Evolutionary conservation across 1,139 yeast genomes (phyloP).

Genomic region (Blastobotrys arbuscula): DNA sequence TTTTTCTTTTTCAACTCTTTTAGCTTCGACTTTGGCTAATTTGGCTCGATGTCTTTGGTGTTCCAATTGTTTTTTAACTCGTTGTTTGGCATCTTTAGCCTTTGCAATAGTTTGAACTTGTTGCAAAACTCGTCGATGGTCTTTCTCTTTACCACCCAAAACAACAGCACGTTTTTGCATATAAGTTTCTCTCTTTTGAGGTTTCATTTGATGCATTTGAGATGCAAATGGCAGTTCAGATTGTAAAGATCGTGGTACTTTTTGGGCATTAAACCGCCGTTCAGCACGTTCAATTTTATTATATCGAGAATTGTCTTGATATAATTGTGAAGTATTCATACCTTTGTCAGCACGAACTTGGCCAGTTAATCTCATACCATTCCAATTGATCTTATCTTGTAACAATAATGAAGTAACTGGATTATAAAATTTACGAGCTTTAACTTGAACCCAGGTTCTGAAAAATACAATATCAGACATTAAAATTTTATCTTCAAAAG

Average conservation of each 20-base stretch:
- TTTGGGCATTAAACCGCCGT: constrained; percentile 79
- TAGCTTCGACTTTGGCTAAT: constrained; percentile 66
- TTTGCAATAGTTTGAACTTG: constrained; percentile 78
- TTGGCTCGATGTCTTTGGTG: constrained; percentile 70
- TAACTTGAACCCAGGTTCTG: constrained; percentile 96
- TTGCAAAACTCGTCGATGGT: constrained; percentile 83
- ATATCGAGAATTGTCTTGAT: constrained; percentile 56
- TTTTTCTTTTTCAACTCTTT: constrained; percentile 66
- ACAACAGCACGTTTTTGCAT: constrained; percentile 92
- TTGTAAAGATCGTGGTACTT: constrained; percentile 75
- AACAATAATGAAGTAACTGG: constrained; percentile 90
- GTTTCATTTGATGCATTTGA: constrained; percentile 69
- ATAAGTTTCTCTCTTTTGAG: constrained; percentile 78
- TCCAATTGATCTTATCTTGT: constrained; percentile 77
- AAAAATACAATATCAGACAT: constrained; percentile 85
- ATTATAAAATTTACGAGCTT: constrained; percentile 83
- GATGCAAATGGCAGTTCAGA: constrained; percentile 84
- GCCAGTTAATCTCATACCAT: constrained; percentile 94
- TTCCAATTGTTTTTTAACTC: constrained; percentile 68
- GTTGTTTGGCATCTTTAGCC: constrained; percentile 78
- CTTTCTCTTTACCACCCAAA: constrained; percentile 86
- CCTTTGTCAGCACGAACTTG: constrained; percentile 76
- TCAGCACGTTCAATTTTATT: constrained; percentile 80
- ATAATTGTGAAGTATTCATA: constrained; percentile 1
- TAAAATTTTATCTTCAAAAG: constrained; percentile 91